These are phyloP conservation scores for Aspergillus glaucus DNA, from an alignment of 2,329 filamentous ascomycete genomes.

Conservation along the genomic window DNA sequence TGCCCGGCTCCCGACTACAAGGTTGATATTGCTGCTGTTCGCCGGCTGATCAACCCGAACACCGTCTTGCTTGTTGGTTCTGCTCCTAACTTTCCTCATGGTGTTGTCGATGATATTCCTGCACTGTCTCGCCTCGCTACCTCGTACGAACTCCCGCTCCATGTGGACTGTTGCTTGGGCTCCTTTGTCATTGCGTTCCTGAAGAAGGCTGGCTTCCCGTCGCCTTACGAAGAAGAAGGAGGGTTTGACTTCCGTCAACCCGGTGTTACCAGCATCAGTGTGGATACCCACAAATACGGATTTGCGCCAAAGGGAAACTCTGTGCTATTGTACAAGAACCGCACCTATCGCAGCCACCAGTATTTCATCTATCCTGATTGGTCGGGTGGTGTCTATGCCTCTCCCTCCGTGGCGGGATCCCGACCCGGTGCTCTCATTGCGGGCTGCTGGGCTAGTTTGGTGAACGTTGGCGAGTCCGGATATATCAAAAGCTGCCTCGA, in stretches of 20 bases:
- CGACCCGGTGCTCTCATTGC: constrained; percentile 91
- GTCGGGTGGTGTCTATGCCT: constrained; percentile 93
- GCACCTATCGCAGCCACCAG: constrained; percentile 74
- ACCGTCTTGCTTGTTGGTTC: constrained; percentile 90
- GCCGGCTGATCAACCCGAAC: constrained; percentile 86
- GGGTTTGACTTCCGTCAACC: constrained; percentile 91
- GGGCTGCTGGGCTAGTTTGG: constrained; percentile 88
- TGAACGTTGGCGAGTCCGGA: constrained; percentile 78
- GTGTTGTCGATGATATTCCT: constrained; percentile 92
- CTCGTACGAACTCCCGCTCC: constrained; percentile 74
- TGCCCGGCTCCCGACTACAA: constrained; percentile 82
- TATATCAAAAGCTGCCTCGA: constrained; percentile 81
- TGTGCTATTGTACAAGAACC: constrained; percentile 80
- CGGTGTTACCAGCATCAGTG: constrained; percentile 90
- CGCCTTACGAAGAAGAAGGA: constrained; percentile 57
- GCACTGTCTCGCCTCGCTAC: constrained; percentile 75
- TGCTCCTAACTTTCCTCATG: constrained; percentile 95
- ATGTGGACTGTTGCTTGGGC: constrained; percentile 96
- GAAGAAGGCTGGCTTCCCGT: constrained; percentile 76
- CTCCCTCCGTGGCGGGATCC: constrained; percentile 83
- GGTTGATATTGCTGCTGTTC: constrained; percentile 70
- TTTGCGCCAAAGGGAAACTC: constrained; percentile 98
- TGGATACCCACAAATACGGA: constrained; percentile 98
- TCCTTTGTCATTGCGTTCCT: constrained; percentile 93
- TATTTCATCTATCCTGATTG: constrained; percentile 96